Conservation (phyloP, 331 rosid species). For the Phaseolus coccineus region DNA sequence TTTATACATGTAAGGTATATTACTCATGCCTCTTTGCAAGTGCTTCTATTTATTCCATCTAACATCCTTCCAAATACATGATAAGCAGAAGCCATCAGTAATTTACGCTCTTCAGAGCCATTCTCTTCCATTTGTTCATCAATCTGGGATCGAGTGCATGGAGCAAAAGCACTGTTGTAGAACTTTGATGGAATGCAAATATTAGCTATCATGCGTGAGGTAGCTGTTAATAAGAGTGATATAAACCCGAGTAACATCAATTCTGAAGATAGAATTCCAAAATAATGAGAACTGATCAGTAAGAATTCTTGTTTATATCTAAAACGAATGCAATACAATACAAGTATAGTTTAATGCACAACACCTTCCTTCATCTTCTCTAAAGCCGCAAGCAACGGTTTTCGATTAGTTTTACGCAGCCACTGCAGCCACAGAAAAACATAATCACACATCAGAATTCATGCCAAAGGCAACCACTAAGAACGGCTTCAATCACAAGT, state of each 20-base stretch:
- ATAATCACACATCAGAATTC: constrained; percentile 32
- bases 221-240: constrained; percentile 91
- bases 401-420: constrained; percentile 84
- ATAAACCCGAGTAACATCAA: constrained; percentile 97
- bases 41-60: constrained; percentile 53
- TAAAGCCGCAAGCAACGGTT: constrained; percentile 90
- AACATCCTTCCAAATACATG: constrained; percentile 63
- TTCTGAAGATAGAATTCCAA: constrained; percentile 63
- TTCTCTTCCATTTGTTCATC: constrained; percentile 62
- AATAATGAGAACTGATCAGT: constrained; percentile 34
- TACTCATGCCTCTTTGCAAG: constrained; percentile 73
- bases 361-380: constrained; percentile 99
- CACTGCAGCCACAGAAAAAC: constrained; percentile 62
- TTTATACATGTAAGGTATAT: constrained; percentile 33
- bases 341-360: constrained; percentile 4
- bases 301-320: constrained; percentile 16
- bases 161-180: constrained; percentile 79
- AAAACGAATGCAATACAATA: neutral
- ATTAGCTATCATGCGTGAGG: constrained; percentile 82
- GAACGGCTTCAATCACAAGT: neutral
- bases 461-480: constrained; percentile 1
- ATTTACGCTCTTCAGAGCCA: constrained; percentile 61
- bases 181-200: constrained; percentile 91
- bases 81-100: constrained; percentile 57
- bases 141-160: constrained; percentile 77